Evolutionary conservation across 2,329 filamentous ascomycete genomes (phyloP).

Genomic region (Alternaria hordeiaustralica): DNA sequence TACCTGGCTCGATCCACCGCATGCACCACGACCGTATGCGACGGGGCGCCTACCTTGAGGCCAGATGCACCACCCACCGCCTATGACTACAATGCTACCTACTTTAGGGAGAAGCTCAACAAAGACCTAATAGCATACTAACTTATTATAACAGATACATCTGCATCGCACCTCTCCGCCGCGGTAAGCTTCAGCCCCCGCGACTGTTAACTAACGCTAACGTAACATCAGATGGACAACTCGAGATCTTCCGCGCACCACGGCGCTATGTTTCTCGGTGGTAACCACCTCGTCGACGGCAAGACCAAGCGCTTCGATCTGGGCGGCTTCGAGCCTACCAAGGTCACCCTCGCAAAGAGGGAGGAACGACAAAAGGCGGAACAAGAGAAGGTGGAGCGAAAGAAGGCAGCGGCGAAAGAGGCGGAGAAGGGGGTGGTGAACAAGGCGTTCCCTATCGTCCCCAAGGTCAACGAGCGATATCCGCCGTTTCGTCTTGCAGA

Average conservation of each 20-base stretch:
- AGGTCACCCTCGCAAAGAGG: neutral
- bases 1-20: no score
- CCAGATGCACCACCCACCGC: no score
- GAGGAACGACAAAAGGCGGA: neutral
- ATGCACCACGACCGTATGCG: no score
- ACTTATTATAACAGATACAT: neutral
- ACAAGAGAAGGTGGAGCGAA: neutral
- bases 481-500: neutral
- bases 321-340: neutral
- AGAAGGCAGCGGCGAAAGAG: neutral
- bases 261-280: neutral
- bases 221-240: neutral
- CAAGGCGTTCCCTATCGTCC: neutral
- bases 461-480: neutral
- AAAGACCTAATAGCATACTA: neutral
- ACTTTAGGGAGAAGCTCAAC: neutral
- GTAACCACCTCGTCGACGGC: neutral
- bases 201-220: neutral
- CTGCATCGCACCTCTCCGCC: neutral
- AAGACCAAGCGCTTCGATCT: neutral
- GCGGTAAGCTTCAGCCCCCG: neutral
- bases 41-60: no score
- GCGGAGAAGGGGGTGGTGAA: neutral
- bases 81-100: neutral
- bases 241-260: neutral